Conservation (phyloP, 306 rosid species). For the Nissolia schottii region DNA sequence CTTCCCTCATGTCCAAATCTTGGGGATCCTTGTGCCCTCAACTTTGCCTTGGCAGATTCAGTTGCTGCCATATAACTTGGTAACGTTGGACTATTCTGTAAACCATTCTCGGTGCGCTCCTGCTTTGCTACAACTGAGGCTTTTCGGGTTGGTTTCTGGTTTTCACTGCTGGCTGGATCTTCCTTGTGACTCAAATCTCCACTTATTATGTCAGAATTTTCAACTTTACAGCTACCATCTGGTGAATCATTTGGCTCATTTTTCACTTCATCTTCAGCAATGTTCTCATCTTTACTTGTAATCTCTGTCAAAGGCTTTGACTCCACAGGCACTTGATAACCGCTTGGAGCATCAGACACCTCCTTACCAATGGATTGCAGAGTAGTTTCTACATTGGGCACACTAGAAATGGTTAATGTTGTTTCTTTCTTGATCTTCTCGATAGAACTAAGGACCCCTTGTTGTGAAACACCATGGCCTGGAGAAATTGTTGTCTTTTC, state of each 20-base stretch:
- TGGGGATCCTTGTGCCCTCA: slow-evolving; percentile 94
- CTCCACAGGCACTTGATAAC: slow-evolving; percentile 45
- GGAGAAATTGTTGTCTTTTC: slow-evolving; percentile 49
- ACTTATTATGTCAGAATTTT: slow-evolving; percentile 40
- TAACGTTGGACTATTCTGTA: slow-evolving; percentile 65
- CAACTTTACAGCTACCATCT: slow-evolving; percentile 48
- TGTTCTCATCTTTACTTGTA: slow-evolving; percentile 43
- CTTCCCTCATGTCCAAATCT: slow-evolving; percentile 60
- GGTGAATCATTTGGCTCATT: slow-evolving; percentile 41
- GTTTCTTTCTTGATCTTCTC: slow-evolving; percentile 59
- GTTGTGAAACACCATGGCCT: slow-evolving; percentile 41
- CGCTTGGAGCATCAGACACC: slow-evolving; percentile 33
- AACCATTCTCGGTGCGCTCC: slow-evolving; percentile 70
- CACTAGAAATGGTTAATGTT: slow-evolving; percentile 17
- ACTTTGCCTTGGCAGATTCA: slow-evolving; percentile 95
- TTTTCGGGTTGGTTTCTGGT: slow-evolving; percentile 64
- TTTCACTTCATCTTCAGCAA: slow-evolving; percentile 37
- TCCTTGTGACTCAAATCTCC: slow-evolving; percentile 65
- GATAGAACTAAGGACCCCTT: slow-evolving; percentile 18
- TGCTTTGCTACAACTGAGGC: slow-evolving; percentile 59
- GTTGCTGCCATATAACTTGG: slow-evolving; percentile 99
- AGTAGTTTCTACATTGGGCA: slow-evolving; percentile 49
- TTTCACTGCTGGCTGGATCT: slow-evolving; percentile 55
- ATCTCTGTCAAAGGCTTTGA: slow-evolving; percentile 48
- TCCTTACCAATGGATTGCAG: slow-evolving; percentile 46